Evolutionary conservation across 768 basidiomycete genomes (phyloP).

Genomic region (Phanerochaete sordida): DNA sequence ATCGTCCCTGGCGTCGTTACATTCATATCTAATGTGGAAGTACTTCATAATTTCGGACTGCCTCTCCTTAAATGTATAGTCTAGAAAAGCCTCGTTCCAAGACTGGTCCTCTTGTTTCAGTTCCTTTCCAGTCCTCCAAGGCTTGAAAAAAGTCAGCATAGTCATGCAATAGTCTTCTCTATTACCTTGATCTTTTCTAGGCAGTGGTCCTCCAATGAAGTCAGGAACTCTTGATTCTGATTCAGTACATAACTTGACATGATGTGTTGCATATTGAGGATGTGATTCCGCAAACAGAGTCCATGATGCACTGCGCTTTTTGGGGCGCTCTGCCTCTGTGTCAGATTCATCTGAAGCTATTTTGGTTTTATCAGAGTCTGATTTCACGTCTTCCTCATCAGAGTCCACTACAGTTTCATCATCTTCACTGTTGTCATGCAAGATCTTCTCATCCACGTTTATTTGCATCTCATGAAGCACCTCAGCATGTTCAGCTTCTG

Average conservation of each 20-base stretch:
- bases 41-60: constrained; percentile 2
- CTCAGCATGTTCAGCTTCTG: too few relatives aligned
- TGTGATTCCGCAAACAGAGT: not conserved
- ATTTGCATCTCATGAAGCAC: too few relatives aligned
- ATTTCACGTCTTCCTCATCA: not conserved
- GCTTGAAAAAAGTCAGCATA: constrained; percentile 20
- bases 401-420: not conserved
- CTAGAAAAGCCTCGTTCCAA: not conserved
- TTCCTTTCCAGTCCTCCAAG: not conserved
- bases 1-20: constrained; percentile 34
- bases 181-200: constrained; percentile 23
- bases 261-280: not conserved
- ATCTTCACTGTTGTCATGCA: too few relatives aligned
- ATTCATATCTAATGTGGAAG: constrained; percentile 33
- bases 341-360: not conserved
- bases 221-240: constrained; percentile 19
- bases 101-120: not conserved
- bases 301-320: not conserved
- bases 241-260: not conserved
- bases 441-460: too few relatives aligned
- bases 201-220: constrained; percentile 27
- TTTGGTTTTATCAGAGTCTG: not conserved
- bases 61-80: constrained; percentile 13
- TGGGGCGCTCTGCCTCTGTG: too few relatives aligned
- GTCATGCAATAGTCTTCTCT: constrained; percentile 11